A percentile compares a stretch with the other conserved stretches of the same genome.
phyloP scores from a whole-genome alignment of 2,329 filamentous ascomycete genomes.

The Graphium sp. region DNA sequence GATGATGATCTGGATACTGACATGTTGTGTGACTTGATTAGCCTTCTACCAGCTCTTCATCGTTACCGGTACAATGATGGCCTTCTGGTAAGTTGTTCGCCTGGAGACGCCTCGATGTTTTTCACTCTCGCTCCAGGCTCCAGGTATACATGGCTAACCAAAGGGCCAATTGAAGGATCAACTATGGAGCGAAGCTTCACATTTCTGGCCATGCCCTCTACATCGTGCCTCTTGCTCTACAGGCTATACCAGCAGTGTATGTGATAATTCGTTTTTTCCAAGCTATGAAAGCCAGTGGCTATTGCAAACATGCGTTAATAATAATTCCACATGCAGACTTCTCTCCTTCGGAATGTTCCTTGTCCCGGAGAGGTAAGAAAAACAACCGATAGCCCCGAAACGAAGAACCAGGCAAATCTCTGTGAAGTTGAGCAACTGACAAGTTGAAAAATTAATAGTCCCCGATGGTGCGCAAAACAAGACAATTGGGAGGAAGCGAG shows the following conservation, averaged over 20 bases:
- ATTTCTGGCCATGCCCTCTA: constrained; percentile 30
- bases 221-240: constrained; percentile 46
- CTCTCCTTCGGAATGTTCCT: constrained; percentile 43
- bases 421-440: too few species aligned
- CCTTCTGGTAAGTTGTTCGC: constrained; percentile 16
- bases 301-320: constrained; percentile 2
- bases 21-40: too few species aligned
- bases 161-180: constrained; percentile 30
- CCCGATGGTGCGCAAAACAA: constrained; percentile 49
- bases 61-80: constrained; percentile 22
- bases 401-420: too few species aligned
- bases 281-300: too few species aligned
- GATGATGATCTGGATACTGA: too few species aligned
- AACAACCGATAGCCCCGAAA: neutral
- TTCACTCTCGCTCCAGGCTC: constrained; percentile 10
- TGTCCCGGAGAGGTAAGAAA: constrained; percentile 27
- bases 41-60: constrained; percentile 33
- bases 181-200: constrained; percentile 32
- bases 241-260: constrained; percentile 43
- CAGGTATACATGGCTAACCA: constrained; percentile 3
- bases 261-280: constrained; percentile 4
- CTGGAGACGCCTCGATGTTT: neutral
- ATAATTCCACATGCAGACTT: too few species aligned
- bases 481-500: constrained; percentile 51
- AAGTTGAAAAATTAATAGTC: constrained; percentile 32